Base-by-base conservation (phyloP, 371 early-diverging fungal genomes). In the Syncephalastrum monosporum region DNA sequence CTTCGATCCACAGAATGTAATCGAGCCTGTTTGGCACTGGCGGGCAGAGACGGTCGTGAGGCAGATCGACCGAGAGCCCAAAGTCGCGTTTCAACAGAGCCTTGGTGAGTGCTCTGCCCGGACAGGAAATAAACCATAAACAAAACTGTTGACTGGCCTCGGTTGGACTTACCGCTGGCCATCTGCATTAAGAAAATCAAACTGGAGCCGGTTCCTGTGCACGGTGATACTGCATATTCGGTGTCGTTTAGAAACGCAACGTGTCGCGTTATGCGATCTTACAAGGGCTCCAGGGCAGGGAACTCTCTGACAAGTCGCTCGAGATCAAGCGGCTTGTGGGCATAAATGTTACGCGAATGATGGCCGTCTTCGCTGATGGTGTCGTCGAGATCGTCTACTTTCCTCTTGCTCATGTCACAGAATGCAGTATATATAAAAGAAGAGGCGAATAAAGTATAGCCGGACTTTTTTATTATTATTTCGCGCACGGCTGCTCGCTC, bases 1-100 rank as follows among this genome's bases (percentile, higher is more conserved):
- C 86, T 56, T 84, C 77, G 0, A 87, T 65, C 82, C 84, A 84
- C 21, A 82, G 54, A 43, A 89, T 77, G 54, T 88, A 90, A 55
- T 85, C 86, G 41, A 90, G 68, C 47, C 88, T 66, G 52, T 82
- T 79, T 12, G 83, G 82, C 29, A 88, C 75, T 42, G 86, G 69
- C 33, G 91, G 91, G 64, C 84, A 80, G 21, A 90, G 70, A 13
- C 81, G 67, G 56, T 88, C 84, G 3, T 81, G 38, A 1, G 89
- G 89, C 17, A 90, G 75, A 47, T 87, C 82, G 2, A 88, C 53
- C 3, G 76, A 60, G 7, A 89, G 57, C 16, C 63, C 56, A 63
- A 88, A 88, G 19, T 85, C 77, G 3, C 61, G 63, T 68, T 82
- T 83, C 55, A 90, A 55, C 5, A 87, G 47, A 24, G 84, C 84